Evolutionary conservation across 1,284 basidiomycete genomes (phyloP), one percentile per base, ranked within the genome.

Genomic region (Moesziomyces globuligerus): DNA sequence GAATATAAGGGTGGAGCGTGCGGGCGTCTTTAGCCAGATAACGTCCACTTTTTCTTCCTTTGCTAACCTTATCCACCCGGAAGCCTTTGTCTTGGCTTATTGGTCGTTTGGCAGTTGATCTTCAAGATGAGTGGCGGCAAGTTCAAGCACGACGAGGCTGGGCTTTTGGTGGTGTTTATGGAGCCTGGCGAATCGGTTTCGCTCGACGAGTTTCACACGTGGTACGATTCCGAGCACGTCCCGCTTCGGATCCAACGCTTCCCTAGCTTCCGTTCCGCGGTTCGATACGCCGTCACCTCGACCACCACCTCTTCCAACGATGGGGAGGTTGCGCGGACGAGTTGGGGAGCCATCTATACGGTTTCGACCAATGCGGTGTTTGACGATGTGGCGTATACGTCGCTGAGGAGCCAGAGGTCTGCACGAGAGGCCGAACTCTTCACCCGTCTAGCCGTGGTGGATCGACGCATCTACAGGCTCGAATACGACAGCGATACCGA

Each of bases 211-310:
- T 82, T 82, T 46, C 76, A 82, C 41, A 82, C 82, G 39, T 84
- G 83, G 83, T 84, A 84, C 74, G 83, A 83, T 64, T 71, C 75
- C 50, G 83, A 84, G 52, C 83, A 84, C 50, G 79, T 84, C 2
- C 83, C 83, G 2, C 54, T 84, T 3, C 77, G 83, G 1, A 80
- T 80, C 10, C 42, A 52, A 4, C 36, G 32, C 10, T 72, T 75
- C 21, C 1, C 26, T 11, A 48, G 55, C 5, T 72, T 72, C 44
- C 52, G 50, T 11, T 55, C 57, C 7, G 65, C 58, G 3, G 57
- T 28, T 4, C 55, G 65, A 1, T 72, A 74, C 25, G 13, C 45
- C 6, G 60, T 72, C 0, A 37, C 44, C 1, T 44, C 43, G 1
- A 36, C 50, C 9, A 21, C 52, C 20, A 1, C 44, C 4, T 13